A percentile compares a stretch with the other conserved stretches of the same genome.
Evolutionary conservation across 176 grass and related monocot genomes (phyloP).

Genomic region (Aegilops umbellulata): DNA sequence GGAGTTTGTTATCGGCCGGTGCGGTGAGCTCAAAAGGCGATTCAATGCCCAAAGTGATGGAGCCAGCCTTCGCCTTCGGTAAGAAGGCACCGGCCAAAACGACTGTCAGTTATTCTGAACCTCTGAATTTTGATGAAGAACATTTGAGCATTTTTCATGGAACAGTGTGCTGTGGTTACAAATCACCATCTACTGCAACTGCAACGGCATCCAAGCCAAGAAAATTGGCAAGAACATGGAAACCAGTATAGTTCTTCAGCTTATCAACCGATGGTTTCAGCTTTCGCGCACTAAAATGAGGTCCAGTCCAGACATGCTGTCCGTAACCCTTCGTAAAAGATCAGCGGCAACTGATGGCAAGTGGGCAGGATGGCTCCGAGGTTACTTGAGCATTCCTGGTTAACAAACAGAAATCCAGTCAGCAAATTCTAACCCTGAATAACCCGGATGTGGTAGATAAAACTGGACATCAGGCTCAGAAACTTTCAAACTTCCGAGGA

Average conservation of each 20-base stretch:
- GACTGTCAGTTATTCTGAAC: not conserved
- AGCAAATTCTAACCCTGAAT: not conserved
- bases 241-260: too few relatives aligned
- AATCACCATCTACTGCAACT: not conserved
- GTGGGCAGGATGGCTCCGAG: not conserved
- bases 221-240: not conserved
- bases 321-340: not conserved
- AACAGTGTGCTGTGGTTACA: not conserved
- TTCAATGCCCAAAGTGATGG: not conserved
- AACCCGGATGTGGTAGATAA: slow-evolving; percentile 4
- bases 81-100: not conserved
- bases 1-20: slow-evolving; percentile 36
- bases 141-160: not conserved
- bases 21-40: slow-evolving; percentile 27
- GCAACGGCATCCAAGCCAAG: too few relatives aligned
- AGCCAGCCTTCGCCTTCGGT: not conserved
- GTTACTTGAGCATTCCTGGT: not conserved
- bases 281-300: not conserved
- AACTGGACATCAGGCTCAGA: not conserved
- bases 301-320: not conserved
- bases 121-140: too few relatives aligned
- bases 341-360: not conserved
- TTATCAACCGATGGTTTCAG: not conserved
- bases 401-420: not conserved
- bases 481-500: too few relatives aligned